Conservation (phyloP, 805 yeast genomes). For the Lipomyces yamanashiensis region DNA sequence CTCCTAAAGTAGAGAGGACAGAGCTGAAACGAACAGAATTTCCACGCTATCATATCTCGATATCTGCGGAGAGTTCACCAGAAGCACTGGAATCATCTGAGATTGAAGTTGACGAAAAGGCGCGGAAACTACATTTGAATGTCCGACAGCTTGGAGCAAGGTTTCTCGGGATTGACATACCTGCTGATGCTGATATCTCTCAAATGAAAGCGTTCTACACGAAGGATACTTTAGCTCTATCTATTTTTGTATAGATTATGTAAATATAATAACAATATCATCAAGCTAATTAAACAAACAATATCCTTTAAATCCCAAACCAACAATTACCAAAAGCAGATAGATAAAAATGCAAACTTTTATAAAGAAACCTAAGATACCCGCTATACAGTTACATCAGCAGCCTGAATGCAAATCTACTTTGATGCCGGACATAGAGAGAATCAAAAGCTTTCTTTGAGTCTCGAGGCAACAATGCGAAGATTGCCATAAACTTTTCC, state of each 20-base stretch:
- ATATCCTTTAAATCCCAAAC: constrained; percentile 6
- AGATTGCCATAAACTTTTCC: constrained; percentile 97
- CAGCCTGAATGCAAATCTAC: background rate
- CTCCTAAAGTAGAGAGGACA: constrained; percentile 2
- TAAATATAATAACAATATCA: background rate
- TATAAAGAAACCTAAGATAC: background rate
- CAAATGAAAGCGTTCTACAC: constrained; percentile 18
- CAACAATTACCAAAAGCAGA: background rate
- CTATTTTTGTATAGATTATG: constrained; percentile 22
- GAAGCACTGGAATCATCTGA: constrained; percentile 14
- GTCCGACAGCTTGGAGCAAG: background rate
- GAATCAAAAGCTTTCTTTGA: constrained; percentile 86
- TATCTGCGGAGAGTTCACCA: background rate
- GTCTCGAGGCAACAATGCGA: constrained; percentile 94
- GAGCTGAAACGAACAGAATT: constrained; percentile 14
- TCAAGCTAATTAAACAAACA: background rate
- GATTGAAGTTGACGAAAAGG: constrained; percentile 7
- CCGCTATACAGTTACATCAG: background rate
- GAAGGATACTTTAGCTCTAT: constrained; percentile 11
- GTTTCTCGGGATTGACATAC: constrained; percentile 5
- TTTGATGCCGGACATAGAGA: background rate
- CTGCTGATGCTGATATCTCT: constrained; percentile 1
- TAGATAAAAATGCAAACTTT: constrained; percentile 8
- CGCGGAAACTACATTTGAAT: background rate
- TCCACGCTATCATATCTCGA: constrained; percentile 7